phyloP scores from a whole-genome alignment of 768 basidiomycete genomes.

The Russula olivacea region DNA sequence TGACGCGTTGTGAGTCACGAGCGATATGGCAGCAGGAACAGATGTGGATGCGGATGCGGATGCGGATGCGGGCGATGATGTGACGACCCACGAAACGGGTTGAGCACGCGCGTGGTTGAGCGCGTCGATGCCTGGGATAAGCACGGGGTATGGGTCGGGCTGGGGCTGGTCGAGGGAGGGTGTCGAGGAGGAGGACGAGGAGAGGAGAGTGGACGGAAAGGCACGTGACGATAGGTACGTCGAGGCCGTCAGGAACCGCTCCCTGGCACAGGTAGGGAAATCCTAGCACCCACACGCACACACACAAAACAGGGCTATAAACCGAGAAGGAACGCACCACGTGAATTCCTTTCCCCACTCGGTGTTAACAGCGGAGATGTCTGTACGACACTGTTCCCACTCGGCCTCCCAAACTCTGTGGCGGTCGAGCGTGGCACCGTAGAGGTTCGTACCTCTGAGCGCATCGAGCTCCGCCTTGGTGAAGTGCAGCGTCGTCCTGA shows the following conservation, averaged over 20 bases:
- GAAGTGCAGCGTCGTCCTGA: conserved; percentile 75
- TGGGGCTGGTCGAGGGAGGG: conserved; percentile 45
- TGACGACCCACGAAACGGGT: conserved; percentile 77
- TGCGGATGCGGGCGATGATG: conserved; percentile 13
- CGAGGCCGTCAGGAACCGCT: conserved; percentile 60
- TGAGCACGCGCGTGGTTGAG: conserved; percentile 80
- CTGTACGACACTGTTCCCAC: conserved; percentile 48
- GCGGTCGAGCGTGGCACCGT: conserved; percentile 69
- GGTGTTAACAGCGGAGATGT: conserved; percentile 34
- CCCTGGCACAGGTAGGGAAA: conserved; percentile 42
- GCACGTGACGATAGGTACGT: conserved; percentile 84
- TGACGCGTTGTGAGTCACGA: conserved; percentile 49
- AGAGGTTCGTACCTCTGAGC: conserved; percentile 75
- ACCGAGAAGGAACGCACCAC: conserved; percentile 46
- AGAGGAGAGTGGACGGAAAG: conserved; percentile 81
- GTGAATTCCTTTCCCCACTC: conserved; percentile 50
- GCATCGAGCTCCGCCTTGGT: conserved; percentile 52
- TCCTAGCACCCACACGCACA: too few species aligned
- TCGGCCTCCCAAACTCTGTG: conserved; percentile 55
- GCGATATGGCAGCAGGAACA: conserved; percentile 40
- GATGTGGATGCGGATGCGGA: conserved; percentile 1
- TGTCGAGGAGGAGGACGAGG: conserved; percentile 34
- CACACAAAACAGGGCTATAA: too few species aligned
- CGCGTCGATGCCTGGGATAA: conserved; percentile 82
- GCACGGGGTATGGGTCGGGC: conserved; percentile 59